Base-by-base conservation (phyloP, 345 rosid genomes). In the Trapa incisa region DNA sequence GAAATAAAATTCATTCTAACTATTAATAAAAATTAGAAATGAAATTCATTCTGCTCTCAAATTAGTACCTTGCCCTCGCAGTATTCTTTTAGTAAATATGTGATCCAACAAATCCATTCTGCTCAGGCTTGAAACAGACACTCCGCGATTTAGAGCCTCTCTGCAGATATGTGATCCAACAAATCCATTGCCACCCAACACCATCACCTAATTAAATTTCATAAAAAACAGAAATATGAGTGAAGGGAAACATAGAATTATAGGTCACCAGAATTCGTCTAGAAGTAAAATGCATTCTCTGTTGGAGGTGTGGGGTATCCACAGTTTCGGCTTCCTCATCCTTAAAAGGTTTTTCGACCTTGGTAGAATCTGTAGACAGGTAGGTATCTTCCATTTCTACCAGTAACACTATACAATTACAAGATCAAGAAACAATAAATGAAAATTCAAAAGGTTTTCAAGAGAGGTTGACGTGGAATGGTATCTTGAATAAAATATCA, bases 161-260 rank as follows among this genome's bases (percentile, higher is more conserved):
- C 75, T 87, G 79, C 92, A 87, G 1, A 94, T 70, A 72, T 89
- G 89, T 48, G 97, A 87, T 71, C 99, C 99, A 72, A 94, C 97
- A 85, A 91, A 94, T 61, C 97, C 99, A 84, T 82, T 94, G 68
- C 99, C 99, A 64, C 99, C 99, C 70, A 94, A 77, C 47, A 94
- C 97, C 77, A 94, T 96, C 73, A 91, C 75, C 99, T 94, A 80
- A 79, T 47, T 73, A 12, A 29, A 76, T 53, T 50, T 6, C 13
- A 61, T 36, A 56, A 0, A 64, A 53, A 71, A 66, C 56, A 33
- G 56, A 4, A 2, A n/a, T 35, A 65, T 38, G 17, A 53, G 45
- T 16, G 15, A 47, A 37, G 29, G 14, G 1, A 2, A 68, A 11
- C 57, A 45, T 4, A 35, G 29, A 37, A 32, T n/a, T 15, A 17